phyloP scores from a whole-genome alignment of 768 basidiomycete genomes.

The Hysterangium stoloniferum region DNA sequence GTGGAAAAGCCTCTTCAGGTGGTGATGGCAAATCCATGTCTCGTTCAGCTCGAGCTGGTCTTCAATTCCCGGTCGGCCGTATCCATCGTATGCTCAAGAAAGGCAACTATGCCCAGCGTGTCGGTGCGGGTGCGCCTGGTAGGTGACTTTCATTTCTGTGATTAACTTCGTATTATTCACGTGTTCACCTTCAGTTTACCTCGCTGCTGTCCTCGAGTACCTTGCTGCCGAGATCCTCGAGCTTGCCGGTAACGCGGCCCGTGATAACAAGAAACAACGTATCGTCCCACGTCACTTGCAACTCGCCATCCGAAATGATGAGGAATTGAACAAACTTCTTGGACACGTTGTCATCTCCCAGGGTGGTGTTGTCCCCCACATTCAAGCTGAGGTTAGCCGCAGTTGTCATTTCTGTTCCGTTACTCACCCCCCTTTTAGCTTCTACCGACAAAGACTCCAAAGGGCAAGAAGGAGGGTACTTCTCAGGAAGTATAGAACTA shows the following conservation, averaged over 20 bases:
- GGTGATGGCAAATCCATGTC: constrained; percentile 51
- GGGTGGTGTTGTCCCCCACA: constrained; percentile 87
- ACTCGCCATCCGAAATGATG: constrained; percentile 90
- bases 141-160: constrained; percentile 9
- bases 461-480: constrained; percentile 42
- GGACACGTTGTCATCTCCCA: constrained; percentile 89
- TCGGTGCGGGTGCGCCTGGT: constrained; percentile 86
- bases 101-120: constrained; percentile 80
- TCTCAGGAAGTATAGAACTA: constrained; percentile 41
- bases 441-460: constrained; percentile 44
- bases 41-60: constrained; percentile 66
- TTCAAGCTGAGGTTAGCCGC: constrained; percentile 47
- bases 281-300: constrained; percentile 94
- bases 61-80: constrained; percentile 90
- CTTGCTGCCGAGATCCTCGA: constrained; percentile 91
- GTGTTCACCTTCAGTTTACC: constrained; percentile 53
- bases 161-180: neutral
- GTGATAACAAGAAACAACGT: constrained; percentile 92
- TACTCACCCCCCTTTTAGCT: constrained; percentile 21
- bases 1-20: constrained; percentile 46
- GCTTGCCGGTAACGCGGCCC: constrained; percentile 83
- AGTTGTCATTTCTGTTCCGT: neutral
- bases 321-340: constrained; percentile 73
- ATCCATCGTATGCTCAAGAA: constrained; percentile 83
- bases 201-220: constrained; percentile 89